Evolutionary conservation across 805 yeast genomes (phyloP).

Genomic region (Wickerhamomyces rabaulensis): DNA sequence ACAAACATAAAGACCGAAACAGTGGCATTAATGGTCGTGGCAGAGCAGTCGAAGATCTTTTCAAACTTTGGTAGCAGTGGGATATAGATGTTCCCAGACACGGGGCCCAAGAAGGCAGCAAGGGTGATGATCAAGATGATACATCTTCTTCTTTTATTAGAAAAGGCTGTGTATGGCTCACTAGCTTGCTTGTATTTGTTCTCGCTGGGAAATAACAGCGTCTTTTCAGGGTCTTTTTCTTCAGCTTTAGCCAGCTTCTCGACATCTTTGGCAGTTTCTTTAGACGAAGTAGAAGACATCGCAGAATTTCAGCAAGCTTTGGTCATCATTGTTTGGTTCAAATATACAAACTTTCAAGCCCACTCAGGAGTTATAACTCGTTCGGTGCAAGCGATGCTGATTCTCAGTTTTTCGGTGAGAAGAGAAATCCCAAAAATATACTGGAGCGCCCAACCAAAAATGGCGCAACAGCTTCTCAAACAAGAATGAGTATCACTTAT

Average conservation of each 20-base stretch:
- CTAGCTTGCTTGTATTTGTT: background rate
- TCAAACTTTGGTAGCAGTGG: conserved; percentile 46
- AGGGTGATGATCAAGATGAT: conserved; percentile 36
- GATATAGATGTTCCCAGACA: conserved; percentile 52
- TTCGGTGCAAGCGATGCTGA: too few species aligned
- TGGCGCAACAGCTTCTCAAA: too few species aligned
- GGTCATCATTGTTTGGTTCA: too few species aligned
- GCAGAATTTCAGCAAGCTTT: too few species aligned
- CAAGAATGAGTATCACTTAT: too few species aligned
- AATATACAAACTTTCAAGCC: too few species aligned
- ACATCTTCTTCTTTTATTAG: conserved; percentile 27
- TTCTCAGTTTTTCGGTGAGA: too few species aligned
- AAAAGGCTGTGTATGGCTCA: conserved; percentile 28
- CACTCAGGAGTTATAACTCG: too few species aligned
- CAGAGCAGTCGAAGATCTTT: conserved; percentile 34
- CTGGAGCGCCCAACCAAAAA: too few species aligned
- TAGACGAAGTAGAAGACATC: background rate
- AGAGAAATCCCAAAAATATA: too few species aligned
- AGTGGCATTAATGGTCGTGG: conserved; percentile 45
- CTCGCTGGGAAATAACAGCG: background rate
- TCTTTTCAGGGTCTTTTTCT: background rate
- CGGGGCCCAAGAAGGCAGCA: conserved; percentile 52
- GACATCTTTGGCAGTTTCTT: background rate
- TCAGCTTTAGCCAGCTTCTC: background rate
- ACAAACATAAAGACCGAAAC: conserved; percentile 54